Evolutionary conservation across 176 grass and related monocot species (phyloP).

Genomic region (Musa schizocarpa): DNA sequence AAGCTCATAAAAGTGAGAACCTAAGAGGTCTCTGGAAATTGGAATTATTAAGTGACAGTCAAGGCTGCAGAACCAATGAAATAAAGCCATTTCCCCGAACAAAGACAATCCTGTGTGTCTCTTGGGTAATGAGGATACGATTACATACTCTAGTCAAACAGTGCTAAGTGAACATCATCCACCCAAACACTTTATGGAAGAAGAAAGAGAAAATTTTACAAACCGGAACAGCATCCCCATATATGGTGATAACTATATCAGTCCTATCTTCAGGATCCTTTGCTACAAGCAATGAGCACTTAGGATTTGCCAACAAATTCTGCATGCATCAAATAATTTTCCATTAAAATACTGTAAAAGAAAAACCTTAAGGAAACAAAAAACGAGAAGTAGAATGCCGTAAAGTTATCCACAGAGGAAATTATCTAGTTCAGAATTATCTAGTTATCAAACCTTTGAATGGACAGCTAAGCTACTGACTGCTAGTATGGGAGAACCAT

Average conservation of each 20-base stretch:
- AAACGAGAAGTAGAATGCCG: neutral
- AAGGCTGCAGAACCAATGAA: neutral
- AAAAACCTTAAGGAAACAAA: no score
- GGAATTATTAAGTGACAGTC: neutral
- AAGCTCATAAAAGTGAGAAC: neutral
- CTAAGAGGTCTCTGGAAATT: neutral
- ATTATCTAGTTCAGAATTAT: constrained; percentile 4
- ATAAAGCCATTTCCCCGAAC: neutral
- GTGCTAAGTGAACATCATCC: neutral
- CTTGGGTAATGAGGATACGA: neutral
- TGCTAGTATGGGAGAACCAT: constrained; percentile 85
- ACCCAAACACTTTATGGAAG: constrained; percentile 1
- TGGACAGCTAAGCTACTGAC: constrained; percentile 87
- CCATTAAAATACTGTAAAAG: constrained; percentile 1
- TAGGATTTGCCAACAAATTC: constrained; percentile 72
- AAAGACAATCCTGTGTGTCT: neutral
- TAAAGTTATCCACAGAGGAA: neutral
- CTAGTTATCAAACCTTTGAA: constrained; percentile 47
- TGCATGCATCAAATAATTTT: constrained; percentile 25
- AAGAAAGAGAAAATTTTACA: constrained; percentile 17
- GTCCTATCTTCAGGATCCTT: constrained; percentile 91
- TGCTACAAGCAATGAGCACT: constrained; percentile 77
- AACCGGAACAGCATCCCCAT: constrained; percentile 72
- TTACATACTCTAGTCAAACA: neutral
- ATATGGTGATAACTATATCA: constrained; percentile 90